Evolutionary conservation across 2,329 filamentous ascomycete genomes (phyloP), one percentile per base, ranked within the genome.

Genomic region (Pseudogymnoascus destructans): DNA sequence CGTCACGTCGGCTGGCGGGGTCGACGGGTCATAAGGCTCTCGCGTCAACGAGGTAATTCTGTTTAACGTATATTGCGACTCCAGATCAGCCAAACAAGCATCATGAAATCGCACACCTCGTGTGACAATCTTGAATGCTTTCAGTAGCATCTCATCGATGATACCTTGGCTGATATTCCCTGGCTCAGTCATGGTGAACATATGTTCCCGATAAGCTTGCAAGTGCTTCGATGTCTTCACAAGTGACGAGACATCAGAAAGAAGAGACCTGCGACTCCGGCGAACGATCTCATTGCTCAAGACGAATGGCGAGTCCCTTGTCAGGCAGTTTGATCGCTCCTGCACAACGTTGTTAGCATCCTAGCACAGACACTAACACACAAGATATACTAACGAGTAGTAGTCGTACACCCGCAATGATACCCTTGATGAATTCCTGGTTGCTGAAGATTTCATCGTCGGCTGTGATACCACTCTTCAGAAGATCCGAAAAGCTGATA

Each of bases 71-170:
- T 75, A 74, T 7, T 74, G 74, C 38, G 72, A 69, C 60, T 74
- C 73, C 52, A 76, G 71, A 64, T 85, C 80, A 13, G 82, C 86
- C 35, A 87, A 85, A 74, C 93, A 84, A 1, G 92, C 79, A 65
- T 98, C 93, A 40, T 95, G 78, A 67, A 98, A 97, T 46, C 86
- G 80, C 23, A 96, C 89, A 11, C 88, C 90, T 66, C 92, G 85
- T 54, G 85, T 92, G n/a, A 95, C 87, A 57, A 97, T 90, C 68
- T 87, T 90, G 75, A 95, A 97, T 0, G 91, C 91, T 70, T 91
- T 93, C 57, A 95, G 74, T 21, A 97, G 87, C 81, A 97, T 89
- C 69, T 95, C 88, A 67, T 97, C 92, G 59, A 96, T 81, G 59
- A 92, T 81, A 65, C 87, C 82, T 5, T 35, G 27, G 66, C 89